Evolutionary conservation across 1,139 yeast genomes (phyloP).

Genomic region (Scheffersomyces segobiensis): DNA sequence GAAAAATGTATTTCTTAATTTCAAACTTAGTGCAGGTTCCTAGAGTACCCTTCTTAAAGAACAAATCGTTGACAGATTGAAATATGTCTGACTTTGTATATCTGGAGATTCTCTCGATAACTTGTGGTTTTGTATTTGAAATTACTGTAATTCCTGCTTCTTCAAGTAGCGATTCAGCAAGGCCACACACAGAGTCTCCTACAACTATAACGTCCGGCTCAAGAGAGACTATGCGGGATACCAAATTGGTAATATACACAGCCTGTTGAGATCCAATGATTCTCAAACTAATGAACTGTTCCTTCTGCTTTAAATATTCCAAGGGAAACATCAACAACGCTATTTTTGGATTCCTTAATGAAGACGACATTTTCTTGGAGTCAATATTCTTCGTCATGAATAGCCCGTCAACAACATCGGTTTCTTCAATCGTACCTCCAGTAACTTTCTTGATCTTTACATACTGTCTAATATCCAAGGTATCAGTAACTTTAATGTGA

Average conservation of each 20-base stretch:
- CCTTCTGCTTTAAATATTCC: slow-evolving; percentile 74
- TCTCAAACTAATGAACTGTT: slow-evolving; percentile 76
- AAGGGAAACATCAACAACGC: slow-evolving; percentile 86
- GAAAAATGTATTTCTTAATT: slow-evolving; percentile 62
- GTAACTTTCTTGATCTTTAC: slow-evolving; percentile 81
- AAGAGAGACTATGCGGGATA: slow-evolving; percentile 72
- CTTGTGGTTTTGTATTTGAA: slow-evolving; percentile 77
- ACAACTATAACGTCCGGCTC: slow-evolving; percentile 80
- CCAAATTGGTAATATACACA: slow-evolving; percentile 80
- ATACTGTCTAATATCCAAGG: slow-evolving; percentile 82
- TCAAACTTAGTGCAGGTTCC: slow-evolving; percentile 77
- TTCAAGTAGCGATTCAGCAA: slow-evolving; percentile 71
- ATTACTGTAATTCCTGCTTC: slow-evolving; percentile 79
- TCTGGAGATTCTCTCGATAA: slow-evolving; percentile 75
- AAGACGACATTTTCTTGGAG: slow-evolving; percentile 73
- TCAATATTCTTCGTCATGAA: slow-evolving; percentile 86
- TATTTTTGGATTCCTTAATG: slow-evolving; percentile 67
- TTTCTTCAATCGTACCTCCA: slow-evolving; percentile 68
- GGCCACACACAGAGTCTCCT: slow-evolving; percentile 81
- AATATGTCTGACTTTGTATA: slow-evolving; percentile 81
- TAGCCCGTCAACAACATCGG: slow-evolving; percentile 71
- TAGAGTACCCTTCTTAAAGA: slow-evolving; percentile 53
- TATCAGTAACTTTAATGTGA: slow-evolving; percentile 54
- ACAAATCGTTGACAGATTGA: slow-evolving; percentile 48
- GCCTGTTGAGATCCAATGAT: slow-evolving; percentile 87